A percentile compares a stretch with the other conserved stretches of the same genome.
Conservation (phyloP, 2,329 filamentous ascomycete genomes). For the Aspergillus eucalypticola region DNA sequence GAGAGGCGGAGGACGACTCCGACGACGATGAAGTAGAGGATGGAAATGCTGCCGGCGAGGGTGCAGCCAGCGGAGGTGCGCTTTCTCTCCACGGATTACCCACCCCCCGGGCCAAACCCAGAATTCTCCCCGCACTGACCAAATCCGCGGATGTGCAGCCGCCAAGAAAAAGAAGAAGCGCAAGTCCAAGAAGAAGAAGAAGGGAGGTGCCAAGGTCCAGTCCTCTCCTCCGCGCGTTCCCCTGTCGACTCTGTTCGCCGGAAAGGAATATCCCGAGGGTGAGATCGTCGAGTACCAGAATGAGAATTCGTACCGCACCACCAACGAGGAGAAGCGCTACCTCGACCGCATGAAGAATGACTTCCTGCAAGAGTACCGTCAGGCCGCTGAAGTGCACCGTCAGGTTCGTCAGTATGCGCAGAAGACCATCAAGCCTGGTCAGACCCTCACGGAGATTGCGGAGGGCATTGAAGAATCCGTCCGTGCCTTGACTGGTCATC, state of each 20-base stretch:
- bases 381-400: slow-evolving; percentile 84
- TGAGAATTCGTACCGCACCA: slow-evolving; percentile 77
- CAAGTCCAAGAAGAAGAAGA: slow-evolving; percentile 72
- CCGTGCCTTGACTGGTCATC: slow-evolving; percentile 72
- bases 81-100: slow-evolving; percentile 2
- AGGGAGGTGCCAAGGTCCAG: slow-evolving; percentile 63
- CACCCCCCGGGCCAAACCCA: background rate
- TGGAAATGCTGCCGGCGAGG: slow-evolving; percentile 44
- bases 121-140: slow-evolving; percentile 7
- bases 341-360: slow-evolving; percentile 78
- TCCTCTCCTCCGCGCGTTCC: slow-evolving; percentile 75
- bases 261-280: slow-evolving; percentile 71
- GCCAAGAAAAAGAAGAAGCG: slow-evolving; percentile 83
- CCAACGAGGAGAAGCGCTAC: slow-evolving; percentile 80
- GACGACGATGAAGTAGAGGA: slow-evolving; percentile 55
- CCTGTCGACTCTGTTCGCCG: slow-evolving; percentile 72
- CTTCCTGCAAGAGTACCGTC: slow-evolving; percentile 77
- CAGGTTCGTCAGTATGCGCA: slow-evolving; percentile 83
- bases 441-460: slow-evolving; percentile 77
- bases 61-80: slow-evolving; percentile 39
- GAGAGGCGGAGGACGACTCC: slow-evolving; percentile 55
- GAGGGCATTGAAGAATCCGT: slow-evolving; percentile 86
- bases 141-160: slow-evolving; percentile 26
- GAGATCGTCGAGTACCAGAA: slow-evolving; percentile 76
- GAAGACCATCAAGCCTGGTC: slow-evolving; percentile 76